phyloP scores from a whole-genome alignment of 441 rosid genomes.

The Gossypium davidsonii region DNA sequence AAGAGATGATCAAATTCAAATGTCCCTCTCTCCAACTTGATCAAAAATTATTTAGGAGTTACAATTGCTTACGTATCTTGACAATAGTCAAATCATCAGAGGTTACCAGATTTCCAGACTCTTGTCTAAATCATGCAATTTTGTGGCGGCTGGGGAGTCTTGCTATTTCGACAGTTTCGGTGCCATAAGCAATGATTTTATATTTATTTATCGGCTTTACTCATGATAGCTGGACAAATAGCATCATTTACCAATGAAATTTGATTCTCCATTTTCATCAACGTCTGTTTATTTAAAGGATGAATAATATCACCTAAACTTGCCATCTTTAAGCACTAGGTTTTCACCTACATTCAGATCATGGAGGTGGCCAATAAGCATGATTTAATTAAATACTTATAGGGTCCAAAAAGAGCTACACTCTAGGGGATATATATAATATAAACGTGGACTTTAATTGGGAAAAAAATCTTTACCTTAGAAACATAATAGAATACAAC shows the following conservation, averaged over 20 bases:
- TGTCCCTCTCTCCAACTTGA: not conserved
- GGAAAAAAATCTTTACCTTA: not conserved
- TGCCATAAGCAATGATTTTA: not conserved
- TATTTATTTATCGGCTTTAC: not conserved
- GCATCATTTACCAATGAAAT: not conserved
- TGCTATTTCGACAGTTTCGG: not conserved
- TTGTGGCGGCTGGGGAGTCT: not conserved
- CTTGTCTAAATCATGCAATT: not conserved
- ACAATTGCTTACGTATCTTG: slow-evolving; percentile 12
- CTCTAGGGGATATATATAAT: not conserved
- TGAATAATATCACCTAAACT: not conserved
- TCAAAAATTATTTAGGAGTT: not conserved
- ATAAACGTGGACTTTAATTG: too few species aligned
- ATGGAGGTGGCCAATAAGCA: not conserved
- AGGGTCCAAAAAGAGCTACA: not conserved
- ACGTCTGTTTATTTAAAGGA: not conserved
- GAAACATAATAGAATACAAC: not conserved
- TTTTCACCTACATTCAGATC: not conserved
- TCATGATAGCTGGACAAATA: not conserved
- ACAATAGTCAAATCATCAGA: not conserved
- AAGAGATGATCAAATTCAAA: not conserved
- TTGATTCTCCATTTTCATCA: not conserved
- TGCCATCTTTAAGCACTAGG: not conserved
- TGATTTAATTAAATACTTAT: not conserved
- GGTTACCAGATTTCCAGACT: not conserved